Evolutionary conservation across 2,329 filamentous ascomycete species (phyloP).

Genomic region (Raffaelea arxii): DNA sequence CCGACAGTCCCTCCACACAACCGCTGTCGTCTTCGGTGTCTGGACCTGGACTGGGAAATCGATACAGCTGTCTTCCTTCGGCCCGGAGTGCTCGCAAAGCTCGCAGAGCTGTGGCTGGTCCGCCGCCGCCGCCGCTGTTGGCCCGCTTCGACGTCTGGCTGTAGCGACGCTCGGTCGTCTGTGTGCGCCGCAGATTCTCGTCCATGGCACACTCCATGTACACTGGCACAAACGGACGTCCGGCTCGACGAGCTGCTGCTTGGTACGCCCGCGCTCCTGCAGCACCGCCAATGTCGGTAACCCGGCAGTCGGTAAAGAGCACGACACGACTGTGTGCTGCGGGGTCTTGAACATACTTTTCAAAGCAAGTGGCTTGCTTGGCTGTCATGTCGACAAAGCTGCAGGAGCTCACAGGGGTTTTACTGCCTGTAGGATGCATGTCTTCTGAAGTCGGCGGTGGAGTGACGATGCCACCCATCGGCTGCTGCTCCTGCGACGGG

Average conservation of each 20-base stretch:
- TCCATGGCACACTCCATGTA: constrained; percentile 15
- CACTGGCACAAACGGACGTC: constrained; percentile 19
- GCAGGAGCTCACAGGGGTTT: neutral
- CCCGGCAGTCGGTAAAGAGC: constrained; percentile 20
- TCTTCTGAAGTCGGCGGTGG: no score
- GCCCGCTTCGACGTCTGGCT: constrained; percentile 9
- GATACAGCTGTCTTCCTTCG: constrained; percentile 8
- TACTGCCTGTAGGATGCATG: neutral
- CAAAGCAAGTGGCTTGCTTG: constrained; percentile 15
- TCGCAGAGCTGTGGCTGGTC: no score
- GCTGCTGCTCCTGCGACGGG: neutral
- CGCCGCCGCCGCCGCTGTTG: constrained; percentile 1
- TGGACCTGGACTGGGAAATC: constrained; percentile 6
- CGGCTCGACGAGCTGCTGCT: constrained; percentile 14
- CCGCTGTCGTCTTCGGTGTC: neutral
- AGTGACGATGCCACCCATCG: no score
- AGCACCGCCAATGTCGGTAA: constrained; percentile 16
- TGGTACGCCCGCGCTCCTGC: constrained; percentile 15
- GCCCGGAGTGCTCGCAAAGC: constrained; percentile 7
- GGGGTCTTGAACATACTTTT: constrained; percentile 15
- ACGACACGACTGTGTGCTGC: constrained; percentile 13
- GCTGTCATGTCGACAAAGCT: neutral
- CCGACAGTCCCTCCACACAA: constrained; percentile 8
- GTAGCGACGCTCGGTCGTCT: constrained; percentile 13
- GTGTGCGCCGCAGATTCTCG: constrained; percentile 16